Conservation (phyloP, 2,329 filamentous ascomycete species). For the Cladosporium sphaerospermum region DNA sequence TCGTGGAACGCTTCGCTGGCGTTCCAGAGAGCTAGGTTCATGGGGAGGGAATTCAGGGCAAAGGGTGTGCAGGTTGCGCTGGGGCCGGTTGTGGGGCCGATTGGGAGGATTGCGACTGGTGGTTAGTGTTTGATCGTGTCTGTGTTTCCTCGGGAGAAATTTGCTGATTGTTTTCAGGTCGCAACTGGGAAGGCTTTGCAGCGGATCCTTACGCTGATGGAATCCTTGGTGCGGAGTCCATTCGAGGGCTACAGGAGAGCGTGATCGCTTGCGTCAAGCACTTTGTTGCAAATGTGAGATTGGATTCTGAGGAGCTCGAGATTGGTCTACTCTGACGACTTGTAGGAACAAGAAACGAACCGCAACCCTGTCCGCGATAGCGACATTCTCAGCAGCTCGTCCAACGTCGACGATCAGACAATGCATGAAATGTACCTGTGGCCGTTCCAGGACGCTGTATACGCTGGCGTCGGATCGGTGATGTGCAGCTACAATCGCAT, state of each 20-base stretch:
- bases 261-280: constrained; percentile 55
- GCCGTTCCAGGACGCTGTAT: constrained; percentile 46
- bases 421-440: constrained; percentile 64
- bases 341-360: constrained; percentile 42
- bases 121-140: constrained; percentile 31
- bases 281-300: constrained; percentile 42
- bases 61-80: constrained; percentile 58
- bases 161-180: constrained; percentile 22
- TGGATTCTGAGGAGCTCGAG: neutral
- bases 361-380: constrained; percentile 35
- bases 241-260: constrained; percentile 52
- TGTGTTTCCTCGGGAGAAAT: neutral
- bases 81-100: constrained; percentile 60
- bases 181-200: constrained; percentile 72
- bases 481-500: constrained; percentile 34
- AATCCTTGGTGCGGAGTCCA: constrained; percentile 45
- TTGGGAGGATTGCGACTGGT: constrained; percentile 64
- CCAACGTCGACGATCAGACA: constrained; percentile 56
- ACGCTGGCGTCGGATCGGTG: constrained; percentile 41
- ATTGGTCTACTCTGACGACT: neutral
- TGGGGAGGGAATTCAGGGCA: constrained; percentile 51
- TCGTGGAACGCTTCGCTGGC: constrained; percentile 51
- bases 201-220: constrained; percentile 60
- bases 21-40: constrained; percentile 45
- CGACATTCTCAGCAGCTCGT: constrained; percentile 29